Conservation (phyloP, 139 green algal species). For the Tetratostichococcus sp. region DNA sequence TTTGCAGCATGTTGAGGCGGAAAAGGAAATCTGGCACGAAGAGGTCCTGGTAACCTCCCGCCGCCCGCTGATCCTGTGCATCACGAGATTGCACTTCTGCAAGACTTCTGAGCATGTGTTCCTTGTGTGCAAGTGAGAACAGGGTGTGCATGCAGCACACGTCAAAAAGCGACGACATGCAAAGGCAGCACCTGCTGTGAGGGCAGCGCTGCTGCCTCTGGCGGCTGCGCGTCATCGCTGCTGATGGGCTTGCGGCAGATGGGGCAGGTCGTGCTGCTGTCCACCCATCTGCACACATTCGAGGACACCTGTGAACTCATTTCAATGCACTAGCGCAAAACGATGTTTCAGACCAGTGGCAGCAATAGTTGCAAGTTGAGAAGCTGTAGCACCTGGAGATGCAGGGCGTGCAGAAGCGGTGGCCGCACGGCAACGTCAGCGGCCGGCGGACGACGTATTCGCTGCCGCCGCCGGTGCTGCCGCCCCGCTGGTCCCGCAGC, state of each 20-base stretch:
- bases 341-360: too few relatives aligned
- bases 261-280: conserved; percentile 38
- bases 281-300: conserved; percentile 36
- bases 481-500: not conserved
- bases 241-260: conserved; percentile 40
- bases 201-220: not conserved
- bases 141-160: too few relatives aligned
- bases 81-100: too few relatives aligned
- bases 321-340: too few relatives aligned
- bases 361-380: too few relatives aligned
- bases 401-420: conserved; percentile 64
- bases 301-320: too few relatives aligned
- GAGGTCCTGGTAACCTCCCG: not conserved
- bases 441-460: not conserved
- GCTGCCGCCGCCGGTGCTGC: too few relatives aligned
- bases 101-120: too few relatives aligned
- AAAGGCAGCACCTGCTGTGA: not conserved
- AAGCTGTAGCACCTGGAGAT: conserved; percentile 31
- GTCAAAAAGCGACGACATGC: too few relatives aligned
- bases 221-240: not conserved
- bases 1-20: not conserved
- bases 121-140: too few relatives aligned
- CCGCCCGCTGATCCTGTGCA: not conserved
- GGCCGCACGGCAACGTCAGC: conserved; percentile 48
- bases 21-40: not conserved